Conservation (phyloP, 495 filamentous ascomycete genomes). For the Neohortaea acidophila region DNA sequence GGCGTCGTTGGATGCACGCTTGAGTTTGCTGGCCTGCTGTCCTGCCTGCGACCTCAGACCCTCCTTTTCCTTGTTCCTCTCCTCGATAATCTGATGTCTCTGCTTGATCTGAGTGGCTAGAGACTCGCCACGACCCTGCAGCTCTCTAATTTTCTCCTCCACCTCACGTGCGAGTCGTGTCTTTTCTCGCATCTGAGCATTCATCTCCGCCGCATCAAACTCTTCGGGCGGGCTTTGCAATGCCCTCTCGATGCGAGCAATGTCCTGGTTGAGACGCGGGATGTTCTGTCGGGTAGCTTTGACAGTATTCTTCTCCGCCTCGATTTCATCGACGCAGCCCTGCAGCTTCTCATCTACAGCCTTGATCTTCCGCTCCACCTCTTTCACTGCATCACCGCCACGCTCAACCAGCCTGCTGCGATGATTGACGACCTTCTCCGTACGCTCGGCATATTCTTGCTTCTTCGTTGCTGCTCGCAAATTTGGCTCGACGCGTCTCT, state of each 20-base stretch:
- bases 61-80: slow-evolving; percentile 35
- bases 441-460: slow-evolving; percentile 25
- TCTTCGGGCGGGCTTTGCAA: slow-evolving; percentile 36
- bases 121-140: slow-evolving; percentile 6
- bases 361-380: slow-evolving; percentile 35
- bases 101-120: slow-evolving; percentile 20
- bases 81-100: slow-evolving; percentile 20
- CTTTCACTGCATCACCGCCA: slow-evolving; percentile 39
- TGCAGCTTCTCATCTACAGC: slow-evolving; percentile 38
- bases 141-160: slow-evolving; percentile 11
- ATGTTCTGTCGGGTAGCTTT: slow-evolving; percentile 38
- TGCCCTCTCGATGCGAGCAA: slow-evolving; percentile 33
- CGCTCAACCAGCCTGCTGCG: slow-evolving; percentile 37
- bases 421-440: slow-evolving; percentile 35
- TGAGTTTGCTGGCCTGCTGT: slow-evolving; percentile 51
- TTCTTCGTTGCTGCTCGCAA: slow-evolving; percentile 27
- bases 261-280: slow-evolving; percentile 27
- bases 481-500: slow-evolving; percentile 49
- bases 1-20: slow-evolving; percentile 42
- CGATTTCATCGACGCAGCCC: slow-evolving; percentile 37
- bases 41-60: slow-evolving; percentile 61
- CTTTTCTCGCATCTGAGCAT: slow-evolving; percentile 34
- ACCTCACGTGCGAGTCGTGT: slow-evolving; percentile 34
- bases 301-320: slow-evolving; percentile 42
- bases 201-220: slow-evolving; percentile 39